A percentile compares a stretch with the other conserved stretches of the same genome.
phyloP scores from a whole-genome alignment of 768 basidiomycete genomes.

The Paxillus involutus region DNA sequence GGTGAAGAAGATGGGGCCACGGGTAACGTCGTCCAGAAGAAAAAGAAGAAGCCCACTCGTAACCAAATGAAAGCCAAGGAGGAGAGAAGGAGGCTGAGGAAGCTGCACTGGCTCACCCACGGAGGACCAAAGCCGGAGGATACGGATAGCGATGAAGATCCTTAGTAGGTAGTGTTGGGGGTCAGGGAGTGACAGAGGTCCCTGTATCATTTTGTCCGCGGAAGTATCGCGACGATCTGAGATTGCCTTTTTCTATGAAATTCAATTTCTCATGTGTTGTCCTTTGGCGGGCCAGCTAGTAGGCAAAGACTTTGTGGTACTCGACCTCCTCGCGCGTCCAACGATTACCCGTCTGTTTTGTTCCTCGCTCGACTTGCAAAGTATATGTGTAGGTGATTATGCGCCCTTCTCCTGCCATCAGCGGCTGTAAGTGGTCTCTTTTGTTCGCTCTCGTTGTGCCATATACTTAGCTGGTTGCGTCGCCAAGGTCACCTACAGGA shows the following conservation, averaged over 20 bases:
- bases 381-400: no score
- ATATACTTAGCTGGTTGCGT: neutral
- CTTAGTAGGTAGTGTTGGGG: slow-evolving; percentile 3
- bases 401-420: neutral
- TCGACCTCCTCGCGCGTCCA: no score
- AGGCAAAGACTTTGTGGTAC: neutral
- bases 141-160: slow-evolving; percentile 61
- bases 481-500: neutral
- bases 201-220: slow-evolving; percentile 17
- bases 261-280: no score
- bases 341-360: no score
- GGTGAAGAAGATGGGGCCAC: slow-evolving; percentile 64
- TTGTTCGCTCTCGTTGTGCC: neutral
- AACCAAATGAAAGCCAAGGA: slow-evolving; percentile 89
- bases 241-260: slow-evolving; percentile 26
- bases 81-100: slow-evolving; percentile 77
- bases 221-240: slow-evolving; percentile 31
- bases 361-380: no score
- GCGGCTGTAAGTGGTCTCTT: neutral
- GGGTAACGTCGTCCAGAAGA: slow-evolving; percentile 47
- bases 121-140: slow-evolving; percentile 86
- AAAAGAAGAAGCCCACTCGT: slow-evolving; percentile 91
- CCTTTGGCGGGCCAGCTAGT: neutral
- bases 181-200: slow-evolving; percentile 21
- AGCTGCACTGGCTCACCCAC: slow-evolving; percentile 78